These are phyloP conservation scores for Beta macrorhiza DNA, from an alignment of 179 eudicot genomes.

Conservation along the genomic window DNA sequence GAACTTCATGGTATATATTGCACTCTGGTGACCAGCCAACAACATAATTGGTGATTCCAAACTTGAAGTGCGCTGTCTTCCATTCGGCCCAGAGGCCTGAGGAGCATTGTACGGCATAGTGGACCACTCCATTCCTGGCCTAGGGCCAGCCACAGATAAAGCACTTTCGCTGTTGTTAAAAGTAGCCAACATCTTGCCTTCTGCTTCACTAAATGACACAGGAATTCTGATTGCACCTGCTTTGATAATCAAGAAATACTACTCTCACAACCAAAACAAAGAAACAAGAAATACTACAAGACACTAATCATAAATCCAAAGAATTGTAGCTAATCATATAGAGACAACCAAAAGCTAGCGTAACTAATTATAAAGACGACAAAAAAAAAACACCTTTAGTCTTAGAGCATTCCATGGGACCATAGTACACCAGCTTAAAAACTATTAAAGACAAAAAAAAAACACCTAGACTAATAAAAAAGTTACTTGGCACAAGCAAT, in stretches of 20 bases:
- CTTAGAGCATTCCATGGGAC: not conserved
- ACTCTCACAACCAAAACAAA: not conserved
- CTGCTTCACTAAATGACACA: not conserved
- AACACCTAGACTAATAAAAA: no score
- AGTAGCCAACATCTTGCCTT: conserved; percentile 53
- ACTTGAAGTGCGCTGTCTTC: conserved; percentile 79
- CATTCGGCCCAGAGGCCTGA: conserved; percentile 62
- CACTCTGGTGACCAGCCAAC: conserved; percentile 86
- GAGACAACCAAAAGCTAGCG: not conserved
- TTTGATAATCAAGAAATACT: not conserved
- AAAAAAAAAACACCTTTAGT: not conserved
- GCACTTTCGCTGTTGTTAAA: conserved; percentile 56
- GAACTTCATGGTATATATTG: conserved; percentile 87
- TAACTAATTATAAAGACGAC: not conserved
- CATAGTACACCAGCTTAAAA: not conserved
- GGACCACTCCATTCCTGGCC: conserved; percentile 82
- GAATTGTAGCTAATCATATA: not conserved
- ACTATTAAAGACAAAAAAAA: not conserved
- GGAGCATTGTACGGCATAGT: conserved; percentile 51
- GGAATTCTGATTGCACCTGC: not conserved
- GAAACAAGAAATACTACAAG: not conserved
- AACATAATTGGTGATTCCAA: conserved; percentile 94
- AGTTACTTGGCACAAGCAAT: not conserved
- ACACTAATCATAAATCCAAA: not conserved
- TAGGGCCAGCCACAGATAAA: conserved; percentile 68